Conservation (phyloP, 306 rosid species). For the Pachyrhizus erosus region DNA sequence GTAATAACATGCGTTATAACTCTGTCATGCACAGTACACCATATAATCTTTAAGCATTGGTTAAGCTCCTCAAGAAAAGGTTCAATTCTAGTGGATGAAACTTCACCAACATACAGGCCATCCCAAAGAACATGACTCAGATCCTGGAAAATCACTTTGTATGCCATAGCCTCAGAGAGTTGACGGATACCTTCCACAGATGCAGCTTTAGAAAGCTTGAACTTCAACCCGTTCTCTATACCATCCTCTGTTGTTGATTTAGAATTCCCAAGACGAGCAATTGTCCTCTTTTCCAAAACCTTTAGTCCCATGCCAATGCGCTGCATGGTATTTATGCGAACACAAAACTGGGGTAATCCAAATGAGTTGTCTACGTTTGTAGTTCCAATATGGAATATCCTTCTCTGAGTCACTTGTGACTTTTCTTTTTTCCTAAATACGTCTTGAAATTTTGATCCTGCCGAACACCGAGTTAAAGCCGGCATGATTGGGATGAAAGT, state of each 20-base stretch:
- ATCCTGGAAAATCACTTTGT: conserved; percentile 69
- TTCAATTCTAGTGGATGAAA: conserved; percentile 66
- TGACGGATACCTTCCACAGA: conserved; percentile 70
- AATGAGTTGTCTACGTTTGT: conserved; percentile 54
- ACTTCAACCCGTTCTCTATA: conserved; percentile 51
- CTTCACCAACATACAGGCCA: conserved; percentile 70
- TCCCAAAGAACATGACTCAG: conserved; percentile 73
- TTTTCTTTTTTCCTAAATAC: conserved; percentile 74
- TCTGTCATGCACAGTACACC: conserved; percentile 74
- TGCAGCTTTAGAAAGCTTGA: conserved; percentile 65
- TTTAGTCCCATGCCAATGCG: conserved; percentile 65
- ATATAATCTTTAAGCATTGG: conserved; percentile 67
- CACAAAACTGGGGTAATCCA: conserved; percentile 74
- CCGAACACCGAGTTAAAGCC: conserved; percentile 81
- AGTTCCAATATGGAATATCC: conserved; percentile 59
- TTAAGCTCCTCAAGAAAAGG: conserved; percentile 85
- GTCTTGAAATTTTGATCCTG: conserved; percentile 68
- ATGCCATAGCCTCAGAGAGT: conserved; percentile 73
- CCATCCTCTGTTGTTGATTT: conserved; percentile 46
- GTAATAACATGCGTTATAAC: conserved; percentile 68
- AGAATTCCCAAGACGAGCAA: conserved; percentile 53
- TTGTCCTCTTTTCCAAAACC: conserved; percentile 61
- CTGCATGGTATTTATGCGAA: conserved; percentile 76
- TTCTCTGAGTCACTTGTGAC: conserved; percentile 54
- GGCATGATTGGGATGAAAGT: conserved; percentile 72